Base-by-base conservation (phyloP, 257 asterid genomes). In the Solanum appendiculatum region DNA sequence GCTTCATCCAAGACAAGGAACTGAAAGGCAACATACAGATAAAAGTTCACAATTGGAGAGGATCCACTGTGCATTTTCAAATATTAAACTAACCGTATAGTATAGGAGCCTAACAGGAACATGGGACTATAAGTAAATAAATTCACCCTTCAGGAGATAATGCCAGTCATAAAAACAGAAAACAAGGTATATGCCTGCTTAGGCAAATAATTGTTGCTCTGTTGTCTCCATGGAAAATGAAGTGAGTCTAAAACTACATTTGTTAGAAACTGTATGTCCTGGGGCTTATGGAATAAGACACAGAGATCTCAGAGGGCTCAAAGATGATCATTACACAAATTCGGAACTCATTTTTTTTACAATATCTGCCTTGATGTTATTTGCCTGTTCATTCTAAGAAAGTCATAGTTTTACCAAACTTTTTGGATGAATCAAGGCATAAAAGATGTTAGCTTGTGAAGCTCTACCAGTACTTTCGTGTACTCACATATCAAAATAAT, bases 1-100 rank as follows among this genome's bases (percentile, higher is more conserved):
- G 99, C 99, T 93, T 97, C 99, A 91, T 97, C 99, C 92, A 97
- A 89, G 25, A 97, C 99, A 78, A 97, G 87, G 91, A 96, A 97
- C 99, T 96, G 95, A 88, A 93, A 87, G 27, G 89, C 23, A 85
- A 56, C 54, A 85, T 29, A 60, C 12, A 58, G 33, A 36, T 34
- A 46, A 86, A 16, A 10, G 56, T 42, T 12, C 70, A 60, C 73
- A 66, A 54, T 15, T 5, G 14, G 36, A 27, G 16, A 44, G 39
- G 36, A 78, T 81, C 18, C 29, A 81, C 3, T 44, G 33, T 1
- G 9, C 51, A 37, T 18, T 40, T 84, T 83, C 70, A 15, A 23
- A 68, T 66, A 66, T 27, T 46, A 29, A 12, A 39, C 56, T 9
- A 29, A 46, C 4, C 4, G 8, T 29, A 29, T 10, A 46, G 42